Conservation (phyloP, 768 basidiomycete genomes). For the Tulasnella sp. region DNA sequence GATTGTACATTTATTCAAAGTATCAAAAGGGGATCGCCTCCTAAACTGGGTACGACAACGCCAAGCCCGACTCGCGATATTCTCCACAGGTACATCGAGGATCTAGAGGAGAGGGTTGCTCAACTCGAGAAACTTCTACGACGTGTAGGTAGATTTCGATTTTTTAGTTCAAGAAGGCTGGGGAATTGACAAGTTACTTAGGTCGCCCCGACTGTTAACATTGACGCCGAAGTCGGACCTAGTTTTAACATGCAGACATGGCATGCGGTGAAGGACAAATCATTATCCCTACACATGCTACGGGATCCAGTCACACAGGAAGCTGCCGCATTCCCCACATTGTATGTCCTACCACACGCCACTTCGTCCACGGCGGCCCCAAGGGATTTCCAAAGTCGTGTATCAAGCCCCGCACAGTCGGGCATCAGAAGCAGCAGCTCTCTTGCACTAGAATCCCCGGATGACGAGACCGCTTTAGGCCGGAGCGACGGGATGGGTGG, state of each 20-base stretch:
- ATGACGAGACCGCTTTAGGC: too few relatives aligned
- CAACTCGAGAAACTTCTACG: conserved; percentile 42
- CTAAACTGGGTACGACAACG: conserved; percentile 41
- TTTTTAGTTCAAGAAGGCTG: too few relatives aligned
- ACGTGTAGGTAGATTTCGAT: conserved; percentile 25
- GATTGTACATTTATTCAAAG: conserved; percentile 44
- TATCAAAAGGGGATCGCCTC: conserved; percentile 44
- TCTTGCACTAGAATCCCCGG: conserved; percentile 16
- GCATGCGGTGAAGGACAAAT: conserved; percentile 22
- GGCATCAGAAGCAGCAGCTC: background rate
- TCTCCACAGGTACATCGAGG: conserved; percentile 36
- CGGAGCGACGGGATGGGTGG: too few relatives aligned
- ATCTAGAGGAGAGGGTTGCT: conserved; percentile 44
- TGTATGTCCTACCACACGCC: background rate
- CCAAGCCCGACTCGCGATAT: background rate
- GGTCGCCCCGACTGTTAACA: conserved; percentile 26
- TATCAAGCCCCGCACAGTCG: background rate
- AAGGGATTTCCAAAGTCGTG: background rate
- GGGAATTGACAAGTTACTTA: conserved; percentile 23
- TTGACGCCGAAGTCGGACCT: conserved; percentile 19
- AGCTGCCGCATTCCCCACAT: background rate
- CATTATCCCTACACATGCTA: conserved; percentile 24
- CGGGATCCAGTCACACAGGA: background rate
- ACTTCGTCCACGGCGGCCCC: background rate
- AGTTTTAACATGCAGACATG: conserved; percentile 12